Base-by-base conservation (phyloP, 2,329 filamentous ascomycete species). In the Ophiosphaerella herpotricha region DNA sequence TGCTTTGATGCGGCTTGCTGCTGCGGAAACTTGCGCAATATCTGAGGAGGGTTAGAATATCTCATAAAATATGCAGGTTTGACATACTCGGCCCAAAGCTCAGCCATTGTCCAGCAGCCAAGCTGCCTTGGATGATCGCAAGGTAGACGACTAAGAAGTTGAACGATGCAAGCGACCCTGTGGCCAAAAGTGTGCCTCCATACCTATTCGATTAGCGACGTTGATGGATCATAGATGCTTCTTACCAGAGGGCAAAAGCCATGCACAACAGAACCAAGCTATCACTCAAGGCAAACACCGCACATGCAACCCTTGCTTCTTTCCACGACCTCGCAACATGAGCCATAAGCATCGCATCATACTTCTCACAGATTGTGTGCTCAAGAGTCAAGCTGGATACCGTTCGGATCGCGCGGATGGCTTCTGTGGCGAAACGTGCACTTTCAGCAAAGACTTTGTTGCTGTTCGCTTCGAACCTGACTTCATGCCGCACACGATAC, bases 351-450 rank as follows among this genome's bases (percentile, higher is more conserved):
- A 88, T 84, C 0, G 74, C 64, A 44, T 84, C 85, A 73, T 97
- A 97, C 42, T 86, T 80, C 4, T 74, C 63, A 64, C 89, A 82
- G 3, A 97, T 90, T 64, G 95, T 90, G 0, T 82, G 74, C 75
- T 97, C 93, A 11, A 92, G 85, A 0, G 91, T 96, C 39, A 97
- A 80, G 5, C 90, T 89, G 7, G 91, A 91, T n/a, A 97, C 92
- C 2, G 93, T 97, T 44, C 92, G 87, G 59, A 97, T 96, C 7
- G 91, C 89, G 1, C 90, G 91, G 34, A 94, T 95, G 37, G 92
- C 91, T 72, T 97, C 93, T 40, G 91, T 95, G 7, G 93, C 93
- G 69, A 88, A 97, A 46, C 85, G 87, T 5, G 92, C 92, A 48
- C 90, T 96, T 34, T 82, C 80, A 1, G 90, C 86, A 18, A 95